phyloP scores from a whole-genome alignment of 495 filamentous ascomycete species.

The Hyaloscypha bicolor region DNA sequence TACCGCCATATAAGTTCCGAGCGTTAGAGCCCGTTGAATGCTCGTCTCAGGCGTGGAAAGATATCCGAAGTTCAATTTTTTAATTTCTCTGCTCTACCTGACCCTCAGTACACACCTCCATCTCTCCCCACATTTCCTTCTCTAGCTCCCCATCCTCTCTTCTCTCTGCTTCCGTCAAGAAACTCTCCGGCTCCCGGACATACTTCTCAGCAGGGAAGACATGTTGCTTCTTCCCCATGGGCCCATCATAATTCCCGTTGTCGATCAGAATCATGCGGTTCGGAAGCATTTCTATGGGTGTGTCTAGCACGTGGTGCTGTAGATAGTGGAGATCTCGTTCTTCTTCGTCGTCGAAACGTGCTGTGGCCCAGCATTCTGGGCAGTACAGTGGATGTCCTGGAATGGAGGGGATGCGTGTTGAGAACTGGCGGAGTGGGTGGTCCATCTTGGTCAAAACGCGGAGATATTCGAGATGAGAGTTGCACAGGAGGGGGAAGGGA shows the following conservation, averaged over 20 bases:
- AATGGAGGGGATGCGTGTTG: background rate
- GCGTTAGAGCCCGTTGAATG: no score
- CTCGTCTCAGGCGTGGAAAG: no score
- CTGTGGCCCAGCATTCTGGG: background rate
- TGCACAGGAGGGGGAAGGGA: background rate
- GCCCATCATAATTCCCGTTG: background rate
- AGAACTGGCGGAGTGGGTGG: background rate
- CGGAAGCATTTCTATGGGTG: background rate
- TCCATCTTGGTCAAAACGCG: background rate
- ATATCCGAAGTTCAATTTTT: no score
- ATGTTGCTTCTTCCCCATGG: background rate
- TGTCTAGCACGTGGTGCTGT: background rate
- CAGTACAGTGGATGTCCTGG: conserved; percentile 1
- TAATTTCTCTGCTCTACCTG: background rate
- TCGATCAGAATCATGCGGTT: background rate
- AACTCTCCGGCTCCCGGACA: background rate
- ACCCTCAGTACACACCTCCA: background rate
- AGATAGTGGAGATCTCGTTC: background rate
- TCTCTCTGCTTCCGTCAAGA: background rate
- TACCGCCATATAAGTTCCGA: no score
- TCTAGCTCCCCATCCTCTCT: background rate
- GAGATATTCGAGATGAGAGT: background rate
- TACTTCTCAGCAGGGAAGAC: background rate
- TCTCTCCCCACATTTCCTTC: background rate
- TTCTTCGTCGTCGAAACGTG: background rate